Percentiles rank a stretch among this genome's conserved stretches.
phyloP scores from a whole-genome alignment of 768 basidiomycete species.

The Leccinellum rugosiceps region DNA sequence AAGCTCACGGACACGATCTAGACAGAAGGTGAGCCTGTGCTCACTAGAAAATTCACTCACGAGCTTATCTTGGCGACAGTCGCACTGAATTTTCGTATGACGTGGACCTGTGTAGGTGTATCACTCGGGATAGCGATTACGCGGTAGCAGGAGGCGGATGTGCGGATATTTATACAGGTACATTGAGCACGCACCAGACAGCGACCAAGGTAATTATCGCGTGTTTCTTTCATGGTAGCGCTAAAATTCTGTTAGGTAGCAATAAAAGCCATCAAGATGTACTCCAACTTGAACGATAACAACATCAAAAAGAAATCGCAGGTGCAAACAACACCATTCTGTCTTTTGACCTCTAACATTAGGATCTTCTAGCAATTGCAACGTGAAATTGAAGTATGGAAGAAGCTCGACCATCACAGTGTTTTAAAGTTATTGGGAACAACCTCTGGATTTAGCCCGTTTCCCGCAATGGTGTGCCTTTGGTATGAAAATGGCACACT shows the following conservation, averaged over 20 bases:
- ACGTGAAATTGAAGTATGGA: slow-evolving; percentile 5
- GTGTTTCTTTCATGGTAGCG: neutral
- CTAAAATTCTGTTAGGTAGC: neutral
- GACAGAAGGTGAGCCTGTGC: neutral
- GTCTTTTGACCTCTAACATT: neutral
- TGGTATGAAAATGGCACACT: neutral
- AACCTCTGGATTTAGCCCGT: neutral
- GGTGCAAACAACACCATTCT: neutral
- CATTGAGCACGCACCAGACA: neutral
- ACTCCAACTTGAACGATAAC: neutral
- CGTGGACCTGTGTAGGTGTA: neutral
- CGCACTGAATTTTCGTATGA: neutral
- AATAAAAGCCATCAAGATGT: slow-evolving; percentile 5
- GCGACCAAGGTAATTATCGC: neutral
- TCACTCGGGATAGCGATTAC: neutral
- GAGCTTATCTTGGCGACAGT: neutral
- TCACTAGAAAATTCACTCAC: neutral
- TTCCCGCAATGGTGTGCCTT: neutral
- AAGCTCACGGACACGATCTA: neutral
- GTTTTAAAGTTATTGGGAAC: neutral
- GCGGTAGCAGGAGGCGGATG: neutral
- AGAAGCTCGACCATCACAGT: slow-evolving; percentile 1
- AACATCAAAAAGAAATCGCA: neutral
- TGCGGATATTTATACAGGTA: neutral
- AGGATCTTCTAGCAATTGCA: neutral